Evolutionary conservation across 169 alveolate genomes (phyloP).

Genomic region (Babesia bovis): DNA sequence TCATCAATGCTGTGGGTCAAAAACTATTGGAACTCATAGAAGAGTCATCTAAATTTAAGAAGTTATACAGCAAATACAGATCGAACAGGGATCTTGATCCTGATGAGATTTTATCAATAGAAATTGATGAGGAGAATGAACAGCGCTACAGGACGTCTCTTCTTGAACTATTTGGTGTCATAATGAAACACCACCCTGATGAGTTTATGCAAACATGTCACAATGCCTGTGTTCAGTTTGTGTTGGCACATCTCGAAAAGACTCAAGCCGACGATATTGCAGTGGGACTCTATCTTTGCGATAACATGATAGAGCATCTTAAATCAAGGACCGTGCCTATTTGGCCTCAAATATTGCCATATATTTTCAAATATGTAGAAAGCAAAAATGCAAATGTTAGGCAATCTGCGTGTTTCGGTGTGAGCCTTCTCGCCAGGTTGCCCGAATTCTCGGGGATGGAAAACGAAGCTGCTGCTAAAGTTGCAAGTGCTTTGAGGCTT

Average conservation of each 20-base stretch:
- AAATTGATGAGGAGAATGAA: slow-evolving; percentile 77
- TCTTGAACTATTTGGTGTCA: slow-evolving; percentile 76
- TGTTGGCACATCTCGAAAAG: slow-evolving; percentile 47
- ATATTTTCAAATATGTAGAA: slow-evolving; percentile 66
- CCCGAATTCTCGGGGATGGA: slow-evolving; percentile 74
- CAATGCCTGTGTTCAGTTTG: slow-evolving; percentile 68
- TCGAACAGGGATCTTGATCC: slow-evolving; percentile 75
- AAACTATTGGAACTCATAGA: slow-evolving; percentile 51
- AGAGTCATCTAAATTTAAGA: slow-evolving; percentile 54
- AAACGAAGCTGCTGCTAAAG: slow-evolving; percentile 64
- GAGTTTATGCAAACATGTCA: slow-evolving; percentile 77
- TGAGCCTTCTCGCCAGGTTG: slow-evolving; percentile 72
- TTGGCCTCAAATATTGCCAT: slow-evolving; percentile 74
- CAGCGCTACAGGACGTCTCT: slow-evolving; percentile 76
- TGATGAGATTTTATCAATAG: slow-evolving; percentile 73
- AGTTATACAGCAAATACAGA: slow-evolving; percentile 68
- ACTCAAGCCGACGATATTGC: slow-evolving; percentile 76
- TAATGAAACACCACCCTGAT: slow-evolving; percentile 79
- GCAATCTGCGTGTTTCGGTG: slow-evolving; percentile 84
- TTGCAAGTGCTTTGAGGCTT: slow-evolving; percentile 33
- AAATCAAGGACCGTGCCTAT: slow-evolving; percentile 67
- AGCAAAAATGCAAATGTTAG: slow-evolving; percentile 74
- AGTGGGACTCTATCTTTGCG: slow-evolving; percentile 81
- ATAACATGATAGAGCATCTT: slow-evolving; percentile 78
- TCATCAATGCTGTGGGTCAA: slow-evolving; percentile 36